Evolutionary conservation across 441 rosid species (phyloP).

Genomic region (Corymbia citriodora): DNA sequence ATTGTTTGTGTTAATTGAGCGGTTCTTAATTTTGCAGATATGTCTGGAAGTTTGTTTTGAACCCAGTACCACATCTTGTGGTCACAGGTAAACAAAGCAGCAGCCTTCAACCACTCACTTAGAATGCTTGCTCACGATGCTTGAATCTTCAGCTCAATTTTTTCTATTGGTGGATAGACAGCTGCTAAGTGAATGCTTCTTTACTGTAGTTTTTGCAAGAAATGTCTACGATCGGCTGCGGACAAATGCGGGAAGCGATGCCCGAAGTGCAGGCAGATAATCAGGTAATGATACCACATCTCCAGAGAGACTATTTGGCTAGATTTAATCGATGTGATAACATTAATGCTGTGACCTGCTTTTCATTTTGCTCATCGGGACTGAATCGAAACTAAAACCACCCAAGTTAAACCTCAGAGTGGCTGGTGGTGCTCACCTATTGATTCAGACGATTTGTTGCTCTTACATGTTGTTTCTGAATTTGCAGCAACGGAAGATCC

Average conservation of each 20-base stretch:
- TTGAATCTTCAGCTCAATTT: neutral
- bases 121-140: neutral
- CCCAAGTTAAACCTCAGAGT: neutral
- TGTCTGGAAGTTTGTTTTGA: slow-evolving; percentile 94
- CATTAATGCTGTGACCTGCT: neutral
- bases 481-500: slow-evolving; percentile 76
- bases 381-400: neutral
- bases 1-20: neutral
- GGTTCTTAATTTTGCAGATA: slow-evolving; percentile 39
- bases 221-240: slow-evolving; percentile 76
- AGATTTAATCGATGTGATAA: neutral
- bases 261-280: slow-evolving; percentile 88
- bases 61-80: slow-evolving; percentile 94
- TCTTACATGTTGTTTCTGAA: neutral
- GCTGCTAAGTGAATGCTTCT: neutral
- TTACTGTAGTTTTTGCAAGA: slow-evolving; percentile 75
- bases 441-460: neutral
- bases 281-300: slow-evolving; percentile 38
- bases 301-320: neutral
- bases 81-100: slow-evolving; percentile 64
- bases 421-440: neutral
- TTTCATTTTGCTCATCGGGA: neutral
- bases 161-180: neutral
- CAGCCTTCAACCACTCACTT: neutral
- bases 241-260: slow-evolving; percentile 94